A percentile compares a stretch with the other conserved stretches of the same genome.
Conservation (phyloP, 768 basidiomycete species). For the Tylopilus felleus region DNA sequence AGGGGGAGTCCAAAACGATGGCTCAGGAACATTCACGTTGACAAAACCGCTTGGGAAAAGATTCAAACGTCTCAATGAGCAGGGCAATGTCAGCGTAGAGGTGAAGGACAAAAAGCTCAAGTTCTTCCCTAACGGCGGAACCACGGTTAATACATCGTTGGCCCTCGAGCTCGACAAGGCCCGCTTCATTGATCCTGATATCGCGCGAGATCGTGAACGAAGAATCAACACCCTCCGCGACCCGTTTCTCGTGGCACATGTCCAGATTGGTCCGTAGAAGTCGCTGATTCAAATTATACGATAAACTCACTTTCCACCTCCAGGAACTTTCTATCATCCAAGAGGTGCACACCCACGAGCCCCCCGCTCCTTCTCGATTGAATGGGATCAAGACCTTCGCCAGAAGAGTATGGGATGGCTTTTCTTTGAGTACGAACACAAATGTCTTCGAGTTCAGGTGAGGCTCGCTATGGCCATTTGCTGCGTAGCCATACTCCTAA, state of each 20-base stretch:
- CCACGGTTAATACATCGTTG: conserved; percentile 10
- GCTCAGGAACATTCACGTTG: conserved; percentile 39
- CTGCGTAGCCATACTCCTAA: neutral
- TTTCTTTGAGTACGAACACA: conserved; percentile 65
- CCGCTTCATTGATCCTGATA: conserved; percentile 51
- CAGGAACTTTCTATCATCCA: conserved; percentile 31
- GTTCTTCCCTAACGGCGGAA: conserved; percentile 17
- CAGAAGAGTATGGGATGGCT: conserved; percentile 49
- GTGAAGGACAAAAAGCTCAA: conserved; percentile 41
- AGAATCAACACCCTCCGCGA: conserved; percentile 44
- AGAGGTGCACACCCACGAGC: conserved; percentile 22
- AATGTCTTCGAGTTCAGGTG: conserved; percentile 60
- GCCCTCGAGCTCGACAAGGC: conserved; percentile 47
- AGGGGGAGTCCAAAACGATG: conserved; percentile 57
- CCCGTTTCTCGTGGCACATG: conserved; percentile 50
- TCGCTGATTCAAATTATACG: neutral
- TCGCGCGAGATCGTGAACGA: conserved; percentile 46
- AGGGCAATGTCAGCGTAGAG: conserved; percentile 37
- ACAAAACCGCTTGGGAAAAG: conserved; percentile 35
- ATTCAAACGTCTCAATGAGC: conserved; percentile 44
- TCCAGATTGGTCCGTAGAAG: conserved; percentile 61
- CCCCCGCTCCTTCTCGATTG: conserved; percentile 61
- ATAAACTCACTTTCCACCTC: neutral
- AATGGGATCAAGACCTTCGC: conserved; percentile 59
- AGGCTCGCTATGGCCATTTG: conserved; percentile 11